Evolutionary conservation across 2,329 filamentous ascomycete genomes (phyloP).

Genomic region (Pseudocercospora cruenta): DNA sequence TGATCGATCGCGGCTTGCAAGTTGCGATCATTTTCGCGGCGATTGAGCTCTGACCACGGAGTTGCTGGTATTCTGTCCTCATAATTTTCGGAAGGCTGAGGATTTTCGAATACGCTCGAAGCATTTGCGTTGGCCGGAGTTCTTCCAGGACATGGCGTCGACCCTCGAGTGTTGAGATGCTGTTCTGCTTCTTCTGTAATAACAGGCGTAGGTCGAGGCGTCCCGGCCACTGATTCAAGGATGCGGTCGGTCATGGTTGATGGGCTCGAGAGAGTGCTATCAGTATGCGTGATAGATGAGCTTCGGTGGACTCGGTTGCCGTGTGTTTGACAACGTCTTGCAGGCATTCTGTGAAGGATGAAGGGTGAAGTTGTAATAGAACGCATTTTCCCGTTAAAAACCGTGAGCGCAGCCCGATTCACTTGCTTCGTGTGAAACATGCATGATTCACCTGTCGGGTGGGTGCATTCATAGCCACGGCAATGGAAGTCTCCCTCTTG

Average conservation of each 20-base stretch:
- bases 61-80: constrained; percentile 1
- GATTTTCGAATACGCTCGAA: no score
- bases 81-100: not conserved
- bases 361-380: not conserved
- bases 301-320: not conserved
- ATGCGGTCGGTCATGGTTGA: not conserved
- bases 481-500: not conserved
- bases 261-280: not conserved
- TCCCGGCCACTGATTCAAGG: not conserved
- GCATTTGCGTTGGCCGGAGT: not conserved
- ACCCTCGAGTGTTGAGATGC: not conserved
- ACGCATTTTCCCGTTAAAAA: not conserved
- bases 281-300: not conserved
- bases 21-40: constrained; percentile 8
- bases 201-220: not conserved
- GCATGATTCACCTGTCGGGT: not conserved
- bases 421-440: constrained; percentile 4
- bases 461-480: not conserved
- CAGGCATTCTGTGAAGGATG: not conserved
- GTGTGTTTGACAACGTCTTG: not conserved
- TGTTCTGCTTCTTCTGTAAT: not conserved
- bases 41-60: not conserved
- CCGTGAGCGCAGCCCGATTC: not conserved
- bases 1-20: not conserved
- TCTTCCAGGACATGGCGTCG: not conserved